These are phyloP conservation scores for Dianthus caryophyllus DNA, from an alignment of 148 eudicot species.

Conservation along the genomic window DNA sequence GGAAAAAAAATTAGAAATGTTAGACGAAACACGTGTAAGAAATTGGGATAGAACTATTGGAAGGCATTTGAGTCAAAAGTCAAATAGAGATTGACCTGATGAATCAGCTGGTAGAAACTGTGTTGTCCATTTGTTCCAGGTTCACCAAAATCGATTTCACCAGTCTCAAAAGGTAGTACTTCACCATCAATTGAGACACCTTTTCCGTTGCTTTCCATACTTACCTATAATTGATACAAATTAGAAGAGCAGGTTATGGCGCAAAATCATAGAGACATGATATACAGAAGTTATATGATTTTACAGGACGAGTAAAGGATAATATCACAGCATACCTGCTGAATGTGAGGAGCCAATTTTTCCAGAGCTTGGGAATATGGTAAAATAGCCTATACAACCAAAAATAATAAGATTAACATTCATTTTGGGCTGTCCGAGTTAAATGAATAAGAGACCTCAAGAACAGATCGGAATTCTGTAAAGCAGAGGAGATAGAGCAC, in stretches of 20 bases:
- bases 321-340: slow-evolving; percentile 55
- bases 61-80: too few species aligned
- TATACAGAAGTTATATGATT: background rate
- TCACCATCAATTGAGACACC: slow-evolving; percentile 93
- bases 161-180: slow-evolving; percentile 74
- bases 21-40: too few species aligned
- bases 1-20: too few species aligned
- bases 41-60: too few species aligned
- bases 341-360: slow-evolving; percentile 96
- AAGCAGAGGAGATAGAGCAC: slow-evolving; percentile 21
- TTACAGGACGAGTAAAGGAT: slow-evolving; percentile 11
- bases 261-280: background rate
- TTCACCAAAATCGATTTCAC: slow-evolving; percentile 99
- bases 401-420: slow-evolving; percentile 7
- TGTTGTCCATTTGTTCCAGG: slow-evolving; percentile 99
- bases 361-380: slow-evolving; percentile 97
- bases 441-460: slow-evolving; percentile 1
- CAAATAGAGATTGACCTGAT: slow-evolving; percentile 55
- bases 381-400: slow-evolving; percentile 66
- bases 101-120: slow-evolving; percentile 98
- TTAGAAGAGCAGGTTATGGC: background rate
- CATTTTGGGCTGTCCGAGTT: background rate
- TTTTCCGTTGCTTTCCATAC: slow-evolving; percentile 99
- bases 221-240: slow-evolving; percentile 48
- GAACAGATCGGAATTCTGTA: background rate